Conservation (phyloP, 2,329 filamentous ascomycete species). For the Ceratocystis diversiconidia region DNA sequence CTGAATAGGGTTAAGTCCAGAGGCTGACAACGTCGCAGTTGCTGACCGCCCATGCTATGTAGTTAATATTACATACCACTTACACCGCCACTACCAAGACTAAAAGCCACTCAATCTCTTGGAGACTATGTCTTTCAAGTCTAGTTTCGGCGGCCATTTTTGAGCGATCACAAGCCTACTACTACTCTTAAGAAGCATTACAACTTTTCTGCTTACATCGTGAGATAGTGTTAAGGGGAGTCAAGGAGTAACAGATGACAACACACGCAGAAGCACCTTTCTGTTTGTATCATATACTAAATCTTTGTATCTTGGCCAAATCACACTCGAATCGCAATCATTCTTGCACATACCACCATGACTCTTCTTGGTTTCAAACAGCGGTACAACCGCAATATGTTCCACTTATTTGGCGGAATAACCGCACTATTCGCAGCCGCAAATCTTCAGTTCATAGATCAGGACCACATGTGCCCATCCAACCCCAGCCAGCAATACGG, state of each 20-base stretch:
- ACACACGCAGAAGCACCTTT: neutral
- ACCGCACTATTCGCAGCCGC: slow-evolving; percentile 3
- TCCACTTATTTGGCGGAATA: neutral
- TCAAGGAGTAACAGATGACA: neutral
- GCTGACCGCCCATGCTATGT: neutral
- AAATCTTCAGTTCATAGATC: slow-evolving; percentile 9
- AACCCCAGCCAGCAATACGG: slow-evolving; percentile 2
- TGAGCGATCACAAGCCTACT: neutral
- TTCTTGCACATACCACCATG: neutral
- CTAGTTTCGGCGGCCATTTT: neutral
- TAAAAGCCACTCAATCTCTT: neutral
- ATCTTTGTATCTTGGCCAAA: neutral
- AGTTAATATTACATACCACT: neutral
- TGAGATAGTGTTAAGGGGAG: neutral
- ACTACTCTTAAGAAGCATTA: neutral
- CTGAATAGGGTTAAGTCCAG: neutral
- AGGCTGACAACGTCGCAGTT: neutral
- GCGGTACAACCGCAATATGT: slow-evolving; percentile 6
- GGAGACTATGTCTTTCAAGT: neutral
- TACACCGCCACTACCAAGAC: neutral
- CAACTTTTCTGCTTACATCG: neutral
- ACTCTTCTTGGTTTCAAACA: slow-evolving; percentile 9
- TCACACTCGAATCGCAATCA: no score
- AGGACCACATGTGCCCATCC: slow-evolving; percentile 1
- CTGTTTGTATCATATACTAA: neutral